phyloP scores from a whole-genome alignment of 2,329 filamentous ascomycete species.

The Penicillium sp. region DNA sequence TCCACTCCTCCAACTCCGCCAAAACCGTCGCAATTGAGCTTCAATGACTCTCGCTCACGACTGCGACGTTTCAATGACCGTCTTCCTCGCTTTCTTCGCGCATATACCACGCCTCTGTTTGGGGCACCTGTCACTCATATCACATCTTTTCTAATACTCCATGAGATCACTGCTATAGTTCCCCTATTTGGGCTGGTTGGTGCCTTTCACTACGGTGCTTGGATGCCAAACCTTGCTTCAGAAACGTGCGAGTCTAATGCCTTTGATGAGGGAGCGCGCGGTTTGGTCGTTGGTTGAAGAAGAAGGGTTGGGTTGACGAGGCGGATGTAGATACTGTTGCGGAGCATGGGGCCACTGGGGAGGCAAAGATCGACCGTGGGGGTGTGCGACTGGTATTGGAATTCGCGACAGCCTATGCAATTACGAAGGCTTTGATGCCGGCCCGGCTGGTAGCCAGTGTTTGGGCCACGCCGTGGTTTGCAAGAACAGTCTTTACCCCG shows the following conservation, averaged over 20 bases:
- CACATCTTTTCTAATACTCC: conserved; percentile 82
- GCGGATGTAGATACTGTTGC: conserved; percentile 49
- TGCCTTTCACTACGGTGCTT: conserved; percentile 77
- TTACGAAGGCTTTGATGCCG: conserved; percentile 84
- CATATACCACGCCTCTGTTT: conserved; percentile 69
- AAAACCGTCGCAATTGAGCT: conserved; percentile 14
- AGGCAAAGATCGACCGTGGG: conserved; percentile 33
- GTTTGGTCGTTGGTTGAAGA: conserved; percentile 75
- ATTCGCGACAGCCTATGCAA: conserved; percentile 85
- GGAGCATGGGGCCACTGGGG: conserved; percentile 26
- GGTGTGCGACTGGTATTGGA: conserved; percentile 61
- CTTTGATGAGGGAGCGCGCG: conserved; percentile 65
- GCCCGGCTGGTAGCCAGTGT: conserved; percentile 75
- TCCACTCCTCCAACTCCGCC: conserved; percentile 24
- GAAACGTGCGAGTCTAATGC: conserved; percentile 26
- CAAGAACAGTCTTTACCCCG: conserved; percentile 62
- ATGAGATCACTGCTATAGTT: conserved; percentile 86
- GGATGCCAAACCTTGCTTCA: conserved; percentile 61
- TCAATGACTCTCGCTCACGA: conserved; percentile 33
- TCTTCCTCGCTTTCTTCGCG: conserved; percentile 68
- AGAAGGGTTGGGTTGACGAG: conserved; percentile 75
- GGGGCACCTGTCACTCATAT: conserved; percentile 80
- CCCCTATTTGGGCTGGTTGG: conserved; percentile 75
- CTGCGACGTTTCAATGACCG: conserved; percentile 44
- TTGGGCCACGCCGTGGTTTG: conserved; percentile 93